Conservation (phyloP, 208 protist species). For the Crithidia brevicula region DNA sequence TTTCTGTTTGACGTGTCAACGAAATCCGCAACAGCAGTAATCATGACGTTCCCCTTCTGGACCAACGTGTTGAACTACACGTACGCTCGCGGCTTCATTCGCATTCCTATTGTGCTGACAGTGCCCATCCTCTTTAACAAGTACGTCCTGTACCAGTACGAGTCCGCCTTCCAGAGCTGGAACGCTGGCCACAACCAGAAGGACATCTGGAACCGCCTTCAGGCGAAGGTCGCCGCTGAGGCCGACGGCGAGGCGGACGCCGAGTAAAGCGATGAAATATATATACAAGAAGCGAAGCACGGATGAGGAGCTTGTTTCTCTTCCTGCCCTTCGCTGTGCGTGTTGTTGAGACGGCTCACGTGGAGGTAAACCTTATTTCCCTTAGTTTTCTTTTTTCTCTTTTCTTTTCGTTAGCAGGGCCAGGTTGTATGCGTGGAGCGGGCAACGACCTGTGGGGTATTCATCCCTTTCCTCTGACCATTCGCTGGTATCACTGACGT, state of each 20-base stretch:
- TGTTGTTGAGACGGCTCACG: no score
- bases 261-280: constrained; percentile 24
- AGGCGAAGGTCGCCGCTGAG: constrained; percentile 73
- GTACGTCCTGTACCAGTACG: constrained; percentile 73
- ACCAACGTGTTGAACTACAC: constrained; percentile 83
- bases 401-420: no score
- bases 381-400: no score
- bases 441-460: no score
- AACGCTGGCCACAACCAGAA: constrained; percentile 87
- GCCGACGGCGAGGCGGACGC: constrained; percentile 32
- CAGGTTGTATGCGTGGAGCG: no score
- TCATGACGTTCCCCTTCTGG: constrained; percentile 75
- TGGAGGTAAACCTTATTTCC: no score
- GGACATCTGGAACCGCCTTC: constrained; percentile 87
- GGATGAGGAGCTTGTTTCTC: background rate
- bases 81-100: constrained; percentile 84
- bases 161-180: constrained; percentile 73
- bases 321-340: no score
- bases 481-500: no score
- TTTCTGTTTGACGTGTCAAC: no score
- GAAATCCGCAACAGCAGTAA: background rate
- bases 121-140: constrained; percentile 89
- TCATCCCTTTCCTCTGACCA: no score
- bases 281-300: constrained; percentile 9
- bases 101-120: constrained; percentile 76